These are phyloP conservation scores for Brasenia schreberi DNA, from an alignment of 164 flowering plant species.

Conservation along the genomic window DNA sequence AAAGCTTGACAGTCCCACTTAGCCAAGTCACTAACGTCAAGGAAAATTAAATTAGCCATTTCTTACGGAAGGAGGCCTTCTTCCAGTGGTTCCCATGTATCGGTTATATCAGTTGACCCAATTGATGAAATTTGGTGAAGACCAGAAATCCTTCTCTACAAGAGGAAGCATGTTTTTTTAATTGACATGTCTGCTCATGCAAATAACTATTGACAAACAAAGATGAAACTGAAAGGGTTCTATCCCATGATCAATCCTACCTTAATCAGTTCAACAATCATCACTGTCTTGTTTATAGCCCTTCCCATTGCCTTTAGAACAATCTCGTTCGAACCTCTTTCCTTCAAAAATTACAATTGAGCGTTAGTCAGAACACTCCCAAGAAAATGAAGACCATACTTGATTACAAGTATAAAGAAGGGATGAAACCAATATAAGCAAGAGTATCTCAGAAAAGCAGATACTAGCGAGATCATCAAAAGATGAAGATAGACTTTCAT, in stretches of 20 bases:
- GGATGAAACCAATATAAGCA: too few relatives aligned
- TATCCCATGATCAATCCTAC: conserved; percentile 8
- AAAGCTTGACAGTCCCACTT: background rate
- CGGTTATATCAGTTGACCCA: conserved; percentile 62
- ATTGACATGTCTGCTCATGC: background rate
- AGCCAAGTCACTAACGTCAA: background rate
- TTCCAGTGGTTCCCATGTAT: conserved; percentile 61
- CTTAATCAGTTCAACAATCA: conserved; percentile 50
- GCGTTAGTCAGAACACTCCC: too few relatives aligned
- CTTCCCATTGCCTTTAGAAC: conserved; percentile 58
- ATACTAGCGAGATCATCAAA: too few relatives aligned
- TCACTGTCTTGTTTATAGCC: conserved; percentile 63
- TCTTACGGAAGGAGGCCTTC: conserved; percentile 70
- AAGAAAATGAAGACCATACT: too few relatives aligned
- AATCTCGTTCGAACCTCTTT: conserved; percentile 43
- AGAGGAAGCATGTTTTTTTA: background rate
- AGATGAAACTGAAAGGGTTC: background rate
- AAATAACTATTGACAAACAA: background rate
- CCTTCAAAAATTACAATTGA: conserved; percentile 14
- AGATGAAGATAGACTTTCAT: too few relatives aligned
- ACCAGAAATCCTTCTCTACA: conserved; percentile 53
- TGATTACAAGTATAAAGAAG: too few relatives aligned
- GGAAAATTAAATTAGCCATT: background rate
- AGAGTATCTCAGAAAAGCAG: too few relatives aligned
- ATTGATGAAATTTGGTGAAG: conserved; percentile 50